Evolutionary conservation across 805 yeast genomes (phyloP), one percentile per base, ranked within the genome.

Genomic region (Kregervanrija pseudodelftensis): DNA sequence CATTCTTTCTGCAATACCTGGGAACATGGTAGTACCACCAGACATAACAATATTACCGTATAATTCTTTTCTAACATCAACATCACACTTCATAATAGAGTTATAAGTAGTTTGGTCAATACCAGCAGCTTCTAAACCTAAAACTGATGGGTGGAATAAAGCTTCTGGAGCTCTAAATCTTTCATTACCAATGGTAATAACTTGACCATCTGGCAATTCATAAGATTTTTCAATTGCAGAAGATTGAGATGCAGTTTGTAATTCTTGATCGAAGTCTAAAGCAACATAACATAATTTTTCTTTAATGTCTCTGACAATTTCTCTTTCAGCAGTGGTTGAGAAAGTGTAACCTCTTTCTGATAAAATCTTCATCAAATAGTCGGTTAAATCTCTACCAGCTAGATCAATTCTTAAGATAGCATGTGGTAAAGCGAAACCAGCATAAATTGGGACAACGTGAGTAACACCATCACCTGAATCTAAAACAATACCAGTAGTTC

Each of bases 391-490:
- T 82, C 99, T 89, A 80, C 99, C 99, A 64, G 98, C 99, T 74
- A 93, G 81, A 74, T 93, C 96, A 64, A 93, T 84, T 85, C 99
- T 89, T 79, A 86, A 80, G 69, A 93, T 93, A 70, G 97, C 98
- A 74, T 91, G 96, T 66, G 97, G 96, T 69, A 93, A 80, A 50
- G 98, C 85, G 95, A 90, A 93, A 79, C 99, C 99, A 61, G 96
- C 96, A 76, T 93, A 93, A 69, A 93, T 91, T 74, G 99, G 99
- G 57, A 93, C 99, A 74, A 91, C 96, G 95, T 91, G 98, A 66
- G 98, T 90, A 64, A 93, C 98, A 87, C 99, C 99, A 70, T 91
- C 99, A 83, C 99, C 99, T 56, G 97, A 90, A 79, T 91, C 99
- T 70, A 93, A 82, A 57, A 93, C 99, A 65, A 91, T 90, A 88